These are phyloP conservation scores for Phytophthora boehmeriae DNA, from an alignment of 352 stramenopile genomes.

Conservation along the genomic window DNA sequence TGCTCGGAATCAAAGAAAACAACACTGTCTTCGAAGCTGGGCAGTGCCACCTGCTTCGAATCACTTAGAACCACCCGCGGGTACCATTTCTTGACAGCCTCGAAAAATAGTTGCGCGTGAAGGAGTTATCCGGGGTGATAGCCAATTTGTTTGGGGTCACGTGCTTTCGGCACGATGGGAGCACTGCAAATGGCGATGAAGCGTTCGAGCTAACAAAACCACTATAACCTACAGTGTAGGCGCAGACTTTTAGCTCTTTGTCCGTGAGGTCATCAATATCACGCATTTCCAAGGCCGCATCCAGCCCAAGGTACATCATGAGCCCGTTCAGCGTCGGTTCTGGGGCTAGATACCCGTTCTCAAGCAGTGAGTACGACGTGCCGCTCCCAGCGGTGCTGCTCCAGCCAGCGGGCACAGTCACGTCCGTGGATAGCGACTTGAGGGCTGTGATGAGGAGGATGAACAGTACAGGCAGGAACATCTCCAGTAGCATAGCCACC, in stretches of 20 bases:
- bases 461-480: constrained; percentile 69
- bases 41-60: constrained; percentile 32
- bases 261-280: constrained; percentile 22
- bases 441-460: constrained; percentile 64
- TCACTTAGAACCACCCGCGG: constrained; percentile 34
- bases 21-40: constrained; percentile 63
- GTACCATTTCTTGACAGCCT: constrained; percentile 61
- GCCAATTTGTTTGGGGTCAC: constrained; percentile 57
- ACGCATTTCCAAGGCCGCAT: constrained; percentile 37
- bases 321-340: constrained; percentile 63
- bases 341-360: constrained; percentile 44
- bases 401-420: constrained; percentile 66
- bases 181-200: constrained; percentile 43
- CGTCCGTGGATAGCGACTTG: constrained; percentile 57
- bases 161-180: constrained; percentile 31
- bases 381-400: constrained; percentile 34
- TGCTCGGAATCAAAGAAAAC: constrained; percentile 61
- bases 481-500: constrained; percentile 55
- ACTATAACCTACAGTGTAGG: constrained; percentile 30
- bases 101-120: constrained; percentile 72
- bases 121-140: constrained; percentile 58
- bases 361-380: constrained; percentile 38
- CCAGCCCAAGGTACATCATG: constrained; percentile 49
- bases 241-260: constrained; percentile 20
- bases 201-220: constrained; percentile 44